Evolutionary conservation across 2,329 filamentous ascomycete genomes (phyloP).

Genomic region (Pseudogymnoascus sp.): DNA sequence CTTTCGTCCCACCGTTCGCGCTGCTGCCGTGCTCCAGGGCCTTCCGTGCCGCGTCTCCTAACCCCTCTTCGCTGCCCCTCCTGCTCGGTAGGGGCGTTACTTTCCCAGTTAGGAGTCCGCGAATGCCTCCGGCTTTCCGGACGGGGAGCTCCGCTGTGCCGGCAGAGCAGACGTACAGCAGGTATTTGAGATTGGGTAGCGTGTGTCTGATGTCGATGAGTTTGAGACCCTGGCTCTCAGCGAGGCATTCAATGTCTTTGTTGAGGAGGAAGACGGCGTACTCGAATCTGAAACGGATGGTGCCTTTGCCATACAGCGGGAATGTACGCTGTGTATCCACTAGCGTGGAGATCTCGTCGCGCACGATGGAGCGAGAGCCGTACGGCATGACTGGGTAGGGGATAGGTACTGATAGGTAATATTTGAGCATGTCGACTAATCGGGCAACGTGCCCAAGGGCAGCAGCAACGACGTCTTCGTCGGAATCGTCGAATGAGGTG

Average conservation of each 20-base stretch:
- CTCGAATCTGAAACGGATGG: slow-evolving; percentile 83
- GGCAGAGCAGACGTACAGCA: slow-evolving; percentile 82
- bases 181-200: slow-evolving; percentile 85
- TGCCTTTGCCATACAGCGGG: slow-evolving; percentile 68
- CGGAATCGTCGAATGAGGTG: slow-evolving; percentile 62
- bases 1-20: slow-evolving; percentile 14
- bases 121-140: slow-evolving; percentile 54
- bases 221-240: slow-evolving; percentile 60
- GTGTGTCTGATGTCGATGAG: slow-evolving; percentile 89
- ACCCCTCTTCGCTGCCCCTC: slow-evolving; percentile 24
- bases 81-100: slow-evolving; percentile 21
- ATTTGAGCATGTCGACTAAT: slow-evolving; percentile 67
- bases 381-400: slow-evolving; percentile 72
- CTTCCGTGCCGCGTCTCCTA: slow-evolving; percentile 22
- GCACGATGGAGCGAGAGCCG: slow-evolving; percentile 68
- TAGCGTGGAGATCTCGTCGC: slow-evolving; percentile 64
- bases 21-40: slow-evolving; percentile 24
- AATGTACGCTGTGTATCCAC: slow-evolving; percentile 54
- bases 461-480: slow-evolving; percentile 69
- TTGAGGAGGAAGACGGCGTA: slow-evolving; percentile 96
- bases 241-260: slow-evolving; percentile 77
- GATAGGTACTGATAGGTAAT: slow-evolving; percentile 71
- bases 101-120: slow-evolving; percentile 48
- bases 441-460: slow-evolving; percentile 76
- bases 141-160: slow-evolving; percentile 59